A percentile compares a stretch with the other conserved stretches of the same genome.
phyloP scores from a whole-genome alignment of 2,329 filamentous ascomycete species.

The Metarhizium sp. region DNA sequence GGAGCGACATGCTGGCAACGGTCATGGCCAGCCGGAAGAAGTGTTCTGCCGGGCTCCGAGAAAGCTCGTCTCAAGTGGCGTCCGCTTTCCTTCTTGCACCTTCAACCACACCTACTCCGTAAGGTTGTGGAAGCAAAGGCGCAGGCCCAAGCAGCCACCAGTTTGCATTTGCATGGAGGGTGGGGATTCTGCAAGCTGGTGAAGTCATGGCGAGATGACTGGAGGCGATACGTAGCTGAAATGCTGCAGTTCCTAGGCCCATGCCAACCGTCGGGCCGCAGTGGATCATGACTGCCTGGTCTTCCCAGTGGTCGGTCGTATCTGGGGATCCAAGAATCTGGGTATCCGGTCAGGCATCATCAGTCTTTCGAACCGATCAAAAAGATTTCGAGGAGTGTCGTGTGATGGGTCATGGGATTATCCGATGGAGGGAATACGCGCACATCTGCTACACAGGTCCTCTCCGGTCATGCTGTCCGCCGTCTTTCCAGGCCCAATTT shows the following conservation, averaged over 20 bases:
- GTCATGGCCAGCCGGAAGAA: constrained; percentile 4
- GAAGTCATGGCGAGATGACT: background rate
- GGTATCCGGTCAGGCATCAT: background rate
- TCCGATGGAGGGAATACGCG: no score
- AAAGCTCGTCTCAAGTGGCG: background rate
- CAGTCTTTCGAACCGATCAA: no score
- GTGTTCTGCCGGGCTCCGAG: constrained; percentile 11
- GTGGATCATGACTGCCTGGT: constrained; percentile 1
- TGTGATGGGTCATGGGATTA: no score
- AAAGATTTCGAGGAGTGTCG: no score
- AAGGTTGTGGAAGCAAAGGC: no score
- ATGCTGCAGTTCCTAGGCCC: background rate
- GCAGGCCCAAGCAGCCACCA: no score
- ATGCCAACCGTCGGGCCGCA: background rate
- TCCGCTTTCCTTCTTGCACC: no score
- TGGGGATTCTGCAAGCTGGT: background rate
- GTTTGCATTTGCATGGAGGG: background rate
- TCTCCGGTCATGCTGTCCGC: no score
- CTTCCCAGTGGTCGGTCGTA: background rate
- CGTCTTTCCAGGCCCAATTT: no score
- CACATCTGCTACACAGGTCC: background rate
- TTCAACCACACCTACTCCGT: no score
- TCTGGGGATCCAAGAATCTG: background rate
- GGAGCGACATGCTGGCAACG: background rate
- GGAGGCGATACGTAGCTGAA: background rate